Percentiles rank a stretch among this genome's conserved stretches.
Conservation (phyloP, 1,139 yeast species). For the Geotrichum klebahnii region DNA sequence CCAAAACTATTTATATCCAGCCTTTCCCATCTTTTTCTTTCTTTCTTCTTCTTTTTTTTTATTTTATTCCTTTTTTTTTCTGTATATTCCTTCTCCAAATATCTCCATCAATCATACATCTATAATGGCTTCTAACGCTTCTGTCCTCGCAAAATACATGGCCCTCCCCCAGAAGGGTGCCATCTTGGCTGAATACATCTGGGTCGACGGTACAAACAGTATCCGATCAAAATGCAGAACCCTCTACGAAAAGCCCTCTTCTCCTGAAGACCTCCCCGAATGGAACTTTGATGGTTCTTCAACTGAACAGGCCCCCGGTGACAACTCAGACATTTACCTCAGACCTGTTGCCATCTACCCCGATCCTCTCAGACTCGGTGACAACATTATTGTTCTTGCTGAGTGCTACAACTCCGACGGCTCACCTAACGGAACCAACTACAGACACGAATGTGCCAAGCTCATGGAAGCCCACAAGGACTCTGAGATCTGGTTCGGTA, state of each 20-base stretch:
- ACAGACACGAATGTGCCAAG: slow-evolving; percentile 95
- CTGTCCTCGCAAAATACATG: slow-evolving; percentile 65
- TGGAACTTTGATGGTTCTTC: slow-evolving; percentile 99
- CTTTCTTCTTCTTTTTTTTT: not conserved
- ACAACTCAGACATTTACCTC: slow-evolving; percentile 89
- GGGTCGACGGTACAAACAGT: slow-evolving; percentile 93
- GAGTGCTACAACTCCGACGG: slow-evolving; percentile 99
- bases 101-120: not conserved
- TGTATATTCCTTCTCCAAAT: not conserved
- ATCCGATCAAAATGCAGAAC: slow-evolving; percentile 94
- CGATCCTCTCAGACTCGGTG: slow-evolving; percentile 97
- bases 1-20: slow-evolving; percentile 2
- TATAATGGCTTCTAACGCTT: slow-evolving; percentile 34
- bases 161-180: slow-evolving; percentile 81
- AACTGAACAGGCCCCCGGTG: slow-evolving; percentile 97
- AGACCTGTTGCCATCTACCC: slow-evolving; percentile 92
- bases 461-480: slow-evolving; percentile 86
- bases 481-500: slow-evolving; percentile 92
- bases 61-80: no score
- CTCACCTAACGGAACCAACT: slow-evolving; percentile 96
- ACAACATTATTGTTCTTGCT: slow-evolving; percentile 87
- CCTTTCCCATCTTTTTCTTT: not conserved
- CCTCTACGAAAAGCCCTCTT: slow-evolving; percentile 59
- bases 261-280: slow-evolving; percentile 87
- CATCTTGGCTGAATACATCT: slow-evolving; percentile 91